Conservation (phyloP, 2,329 filamentous ascomycete genomes). For the Hypoxylon sp. region DNA sequence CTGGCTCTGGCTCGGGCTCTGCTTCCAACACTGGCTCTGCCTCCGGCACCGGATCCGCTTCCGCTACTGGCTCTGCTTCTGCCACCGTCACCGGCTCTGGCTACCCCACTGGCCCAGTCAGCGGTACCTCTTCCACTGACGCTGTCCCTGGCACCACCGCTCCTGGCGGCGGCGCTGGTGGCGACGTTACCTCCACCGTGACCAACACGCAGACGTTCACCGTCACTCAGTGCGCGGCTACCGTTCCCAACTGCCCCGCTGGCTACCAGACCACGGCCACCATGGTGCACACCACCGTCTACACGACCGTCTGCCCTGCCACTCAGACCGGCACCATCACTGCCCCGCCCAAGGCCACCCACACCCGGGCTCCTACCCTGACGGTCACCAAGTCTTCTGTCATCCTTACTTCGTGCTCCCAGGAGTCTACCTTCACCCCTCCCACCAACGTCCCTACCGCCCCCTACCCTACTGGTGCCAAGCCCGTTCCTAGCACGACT, state of each 20-base stretch:
- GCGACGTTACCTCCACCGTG: constrained; percentile 37
- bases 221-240: constrained; percentile 49
- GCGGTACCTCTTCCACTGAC: neutral
- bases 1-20: constrained; percentile 1
- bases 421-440: constrained; percentile 40
- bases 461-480: constrained; percentile 20
- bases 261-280: constrained; percentile 47
- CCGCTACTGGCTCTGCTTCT: constrained; percentile 7
- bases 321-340: constrained; percentile 37
- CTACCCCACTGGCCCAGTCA: constrained; percentile 4
- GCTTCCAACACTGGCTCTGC: constrained; percentile 22
- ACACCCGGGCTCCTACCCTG: no score
- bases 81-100: constrained; percentile 9
- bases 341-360: constrained; percentile 34
- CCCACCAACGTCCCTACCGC: constrained; percentile 35
- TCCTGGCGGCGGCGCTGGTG: constrained; percentile 13
- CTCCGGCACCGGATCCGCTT: neutral
- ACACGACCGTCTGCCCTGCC: constrained; percentile 45
- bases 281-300: constrained; percentile 45
- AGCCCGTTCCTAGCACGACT: constrained; percentile 22
- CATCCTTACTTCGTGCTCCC: constrained; percentile 41
- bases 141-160: constrained; percentile 9
- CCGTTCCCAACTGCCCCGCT: constrained; percentile 51
- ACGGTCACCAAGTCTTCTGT: constrained; percentile 37
- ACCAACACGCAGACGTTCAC: constrained; percentile 40